Base-by-base conservation (phyloP, 345 rosid species). In the Populus tremula region DNA sequence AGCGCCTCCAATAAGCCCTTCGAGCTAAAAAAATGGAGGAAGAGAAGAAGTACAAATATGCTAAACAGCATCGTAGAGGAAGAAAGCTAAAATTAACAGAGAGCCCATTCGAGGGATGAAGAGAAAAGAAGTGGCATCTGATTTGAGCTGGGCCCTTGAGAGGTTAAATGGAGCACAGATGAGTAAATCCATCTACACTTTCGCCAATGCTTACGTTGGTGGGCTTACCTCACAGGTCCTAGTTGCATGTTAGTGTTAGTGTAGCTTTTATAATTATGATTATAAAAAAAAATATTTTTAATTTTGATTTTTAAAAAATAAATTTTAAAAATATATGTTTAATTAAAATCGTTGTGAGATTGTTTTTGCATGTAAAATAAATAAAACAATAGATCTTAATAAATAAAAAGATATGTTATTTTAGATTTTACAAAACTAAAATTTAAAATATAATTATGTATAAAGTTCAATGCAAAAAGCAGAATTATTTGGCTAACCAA, bases 301-400 rank as follows among this genome's bases (percentile, higher is more conserved):
- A 0, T 33, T 33, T 33, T 33, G 0, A 2, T 10, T 41, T 41
- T 36, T 0, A 0, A 2, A 9, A 41, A 9, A 9, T 0, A 41
- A 0, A 33, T 33, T 33, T 33, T 0, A 33, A 33, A 33, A 33
- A 2, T 33, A 33, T 33, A 3, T 33, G 5, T 4, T 33, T 33
- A 33, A 3, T 33, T 33, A 33, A 33, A 33, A 3, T 3, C 0
- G 0, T 4, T 33, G 4, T 33, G 35, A 3, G 5, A 33, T 33
- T 3, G 33, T 3, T 33, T 33, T 33, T 33, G 35, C 5, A 33
- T 33, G 35, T 33, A 33, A 33, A 33, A 3, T 33, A 33, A 33
- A 33, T 33, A 33, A 33, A 33, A 33, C 27, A 33, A 33, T 0
- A 33, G 5, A 5, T 33, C 5, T 33, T 33, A 33, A 33, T 4